Base-by-base conservation (phyloP, 2,329 filamentous ascomycete species). In the Podosphaera fusca region DNA sequence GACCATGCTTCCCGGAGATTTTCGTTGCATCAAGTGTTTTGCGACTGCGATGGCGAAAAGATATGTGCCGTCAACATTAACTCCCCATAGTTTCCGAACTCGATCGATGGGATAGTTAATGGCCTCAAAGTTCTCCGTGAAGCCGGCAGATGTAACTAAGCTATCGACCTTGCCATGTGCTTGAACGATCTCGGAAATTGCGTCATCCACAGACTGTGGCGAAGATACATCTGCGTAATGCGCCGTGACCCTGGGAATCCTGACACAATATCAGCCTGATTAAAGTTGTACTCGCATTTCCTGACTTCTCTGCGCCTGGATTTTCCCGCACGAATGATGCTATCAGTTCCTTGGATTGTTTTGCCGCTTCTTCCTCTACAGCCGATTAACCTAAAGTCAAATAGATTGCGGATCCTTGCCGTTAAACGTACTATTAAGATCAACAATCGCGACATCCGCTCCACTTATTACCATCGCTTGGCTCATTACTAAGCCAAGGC, bases 121-220 rank as follows among this genome's bases (percentile, higher is more conserved):
- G 52, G 90, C 90, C 65, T 94, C 84, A 67, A 88, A 94, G 74
- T 95, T 95, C 74, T 95, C 90, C 12, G 87, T 92, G 73, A 96
- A 95, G 51, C 90, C 90, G 55, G 90, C 90, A n/a, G 87, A 94
- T 33, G 90, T 95, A 64, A 96, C 89, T 33, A 96, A 78, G 70
- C 87, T 83, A 71, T 95, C 88, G 64, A 95, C 87, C 69, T 85
- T 84, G 70, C 83, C 82, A 68, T 95, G 89, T 59, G 77, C 71
- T 54, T 73, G 64, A 55, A 90, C 68, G 62, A 90, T 77, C 59
- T 87, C 83, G 42, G 75, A 73, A 62, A 95, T 76, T 63, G 84
- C 84, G 36, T 74, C 70, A 58, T 85, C 81, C 60, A 95, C 89
- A 5, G 86, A 90, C 54, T 81, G 78, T 30, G 83, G 83, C 64